Evolutionary conservation across 2,329 filamentous ascomycete species (phyloP).

Genomic region (Madurella fahalii): DNA sequence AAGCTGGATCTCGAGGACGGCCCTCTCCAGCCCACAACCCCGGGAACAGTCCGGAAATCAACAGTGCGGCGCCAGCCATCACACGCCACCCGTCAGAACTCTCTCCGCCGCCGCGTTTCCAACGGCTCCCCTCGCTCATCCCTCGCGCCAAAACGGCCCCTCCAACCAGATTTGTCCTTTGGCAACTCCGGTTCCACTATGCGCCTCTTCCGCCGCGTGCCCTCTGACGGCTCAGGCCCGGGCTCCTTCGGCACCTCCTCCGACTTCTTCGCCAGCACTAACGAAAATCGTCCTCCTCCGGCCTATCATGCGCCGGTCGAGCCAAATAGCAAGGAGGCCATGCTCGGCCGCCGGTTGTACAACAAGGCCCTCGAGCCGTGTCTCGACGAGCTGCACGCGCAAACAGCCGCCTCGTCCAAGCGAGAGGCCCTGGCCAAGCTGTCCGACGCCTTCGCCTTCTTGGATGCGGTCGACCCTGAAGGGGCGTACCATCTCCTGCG

Average conservation of each 20-base stretch:
- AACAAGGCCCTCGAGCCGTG: conserved; percentile 76
- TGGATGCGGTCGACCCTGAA: conserved; percentile 86
- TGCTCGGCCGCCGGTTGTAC: conserved; percentile 77
- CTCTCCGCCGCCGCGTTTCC: conserved; percentile 28
- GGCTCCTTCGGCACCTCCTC: conserved; percentile 37
- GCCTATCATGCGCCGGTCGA: conserved; percentile 42
- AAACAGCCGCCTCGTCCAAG: conserved; percentile 63
- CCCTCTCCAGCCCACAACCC: conserved; percentile 54
- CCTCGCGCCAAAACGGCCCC: conserved; percentile 63
- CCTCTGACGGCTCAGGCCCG: conserved; percentile 60
- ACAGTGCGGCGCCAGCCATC: conserved; percentile 48
- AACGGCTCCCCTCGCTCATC: conserved; percentile 42
- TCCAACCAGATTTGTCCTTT: conserved; percentile 87
- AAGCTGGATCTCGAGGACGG: conserved; percentile 59
- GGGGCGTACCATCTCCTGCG: conserved; percentile 82
- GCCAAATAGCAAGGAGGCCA: conserved; percentile 70
- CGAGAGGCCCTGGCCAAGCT: conserved; percentile 79
- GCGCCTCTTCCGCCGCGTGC: conserved; percentile 81
- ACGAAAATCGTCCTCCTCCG: conserved; percentile 62
- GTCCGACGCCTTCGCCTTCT: conserved; percentile 77
- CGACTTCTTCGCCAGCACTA: conserved; percentile 37
- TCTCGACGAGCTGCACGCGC: conserved; percentile 81
- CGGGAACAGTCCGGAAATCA: conserved; percentile 57
- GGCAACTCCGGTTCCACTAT: conserved; percentile 91
- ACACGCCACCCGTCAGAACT: conserved; percentile 24